Conservation (phyloP, 2,329 filamentous ascomycete genomes). For the Claviceps sp. region DNA sequence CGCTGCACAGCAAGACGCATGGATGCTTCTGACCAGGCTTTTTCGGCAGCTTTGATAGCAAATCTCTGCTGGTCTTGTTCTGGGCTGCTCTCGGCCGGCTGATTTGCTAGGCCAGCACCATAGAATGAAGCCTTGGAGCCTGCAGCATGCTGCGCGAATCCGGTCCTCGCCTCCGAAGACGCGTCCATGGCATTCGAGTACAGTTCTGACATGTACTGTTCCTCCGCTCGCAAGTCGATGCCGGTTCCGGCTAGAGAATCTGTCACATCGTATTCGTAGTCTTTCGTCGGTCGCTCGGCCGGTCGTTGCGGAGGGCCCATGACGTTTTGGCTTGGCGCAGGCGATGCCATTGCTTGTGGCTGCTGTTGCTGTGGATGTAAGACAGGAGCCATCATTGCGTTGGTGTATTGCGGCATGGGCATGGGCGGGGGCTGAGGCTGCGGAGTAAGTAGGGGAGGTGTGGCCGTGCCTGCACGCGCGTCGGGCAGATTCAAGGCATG, state of each 20-base stretch:
- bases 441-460: constrained; percentile 19
- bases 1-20: constrained; percentile 44
- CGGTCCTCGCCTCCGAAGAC: constrained; percentile 33
- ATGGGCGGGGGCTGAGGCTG: constrained; percentile 16
- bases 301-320: constrained; percentile 50
- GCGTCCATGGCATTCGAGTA: constrained; percentile 39
- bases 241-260: constrained; percentile 77
- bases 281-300: constrained; percentile 48
- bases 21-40: constrained; percentile 53
- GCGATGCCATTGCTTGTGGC: constrained; percentile 11
- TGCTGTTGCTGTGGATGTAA: constrained; percentile 5
- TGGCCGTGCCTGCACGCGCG: constrained; percentile 16
- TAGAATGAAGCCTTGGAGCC: constrained; percentile 46
- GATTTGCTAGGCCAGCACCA: constrained; percentile 52
- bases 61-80: constrained; percentile 47
- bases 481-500: constrained; percentile 19
- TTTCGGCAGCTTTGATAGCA: constrained; percentile 50
- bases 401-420: constrained; percentile 15
- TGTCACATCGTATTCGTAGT: constrained; percentile 58
- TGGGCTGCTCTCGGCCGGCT: constrained; percentile 35
- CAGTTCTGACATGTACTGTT: constrained; percentile 62
- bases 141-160: constrained; percentile 37
- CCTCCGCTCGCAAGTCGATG: constrained; percentile 77
- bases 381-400: constrained; percentile 17
- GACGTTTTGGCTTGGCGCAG: constrained; percentile 15